Evolutionary conservation across 257 asterid species (phyloP), one percentile per base, ranked within the genome.

Genomic region (Lantana camara): DNA sequence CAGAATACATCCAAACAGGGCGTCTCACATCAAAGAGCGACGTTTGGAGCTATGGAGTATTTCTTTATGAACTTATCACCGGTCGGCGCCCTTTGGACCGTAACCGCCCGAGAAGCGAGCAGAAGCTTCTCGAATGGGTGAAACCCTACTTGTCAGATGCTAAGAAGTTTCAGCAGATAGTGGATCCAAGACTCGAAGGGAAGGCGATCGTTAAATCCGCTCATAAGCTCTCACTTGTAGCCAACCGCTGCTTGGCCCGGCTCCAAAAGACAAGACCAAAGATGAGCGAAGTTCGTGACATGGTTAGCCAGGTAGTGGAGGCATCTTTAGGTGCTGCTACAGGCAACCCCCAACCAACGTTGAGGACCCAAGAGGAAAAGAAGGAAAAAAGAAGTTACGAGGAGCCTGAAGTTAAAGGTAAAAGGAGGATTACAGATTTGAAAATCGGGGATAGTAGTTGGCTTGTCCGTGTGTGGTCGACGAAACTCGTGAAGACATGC

Each of bases 21-120:
- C 97, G 90, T 49, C 90, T 93, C 41, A 89, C 97, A 13, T 83
- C 91, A 58, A 93, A 87, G 76, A 89, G 90, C 8, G 98, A 93
- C 22, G 97, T 89, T 12, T 93, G 97, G 97, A 89, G 98, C 83
- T 93, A 73, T 1, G 98, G 98, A 9, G 96, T 93, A 48, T 89
- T 93, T 76, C 88, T 93, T 1, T 90, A 89, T 4, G 98, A 93
- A 69, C 95, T 93, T 61, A 89, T 93, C 56, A 93, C 98, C 0
- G 96, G 98, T 13, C 76, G 98, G 44, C 88, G 90, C 23, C 97
- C 98, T 19, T 47, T 89, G 80, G 98, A 93, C 32, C 77, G 95
- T 17, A 86, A 84, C 44, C 88, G 95, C 7, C 98, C 98, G 5
- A 85, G 76, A 77, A 67, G 74, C 27, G 98, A 93, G 78, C 98